phyloP scores from a whole-genome alignment of 2,329 filamentous ascomycete species.

The Sordariomycetes sp. region DNA sequence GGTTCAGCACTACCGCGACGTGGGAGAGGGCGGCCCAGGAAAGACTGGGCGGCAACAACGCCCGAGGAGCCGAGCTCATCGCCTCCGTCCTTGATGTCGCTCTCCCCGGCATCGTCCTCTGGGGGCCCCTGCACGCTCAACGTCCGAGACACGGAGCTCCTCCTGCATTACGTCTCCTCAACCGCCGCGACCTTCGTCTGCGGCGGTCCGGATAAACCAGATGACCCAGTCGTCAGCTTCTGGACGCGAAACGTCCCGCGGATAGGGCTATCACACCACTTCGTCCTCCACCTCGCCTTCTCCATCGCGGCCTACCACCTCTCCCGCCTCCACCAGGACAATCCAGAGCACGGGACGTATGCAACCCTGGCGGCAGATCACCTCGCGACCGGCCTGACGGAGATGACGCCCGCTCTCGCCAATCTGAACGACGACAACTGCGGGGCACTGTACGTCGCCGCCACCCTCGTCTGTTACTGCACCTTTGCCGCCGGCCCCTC shows the following conservation, averaged over 20 bases:
- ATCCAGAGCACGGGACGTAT: conserved; percentile 8
- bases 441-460: conserved; percentile 15
- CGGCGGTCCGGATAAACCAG: conserved; percentile 5
- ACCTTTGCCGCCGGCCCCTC: conserved; percentile 16
- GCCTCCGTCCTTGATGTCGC: neutral
- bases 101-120: neutral
- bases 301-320: conserved; percentile 15
- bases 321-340: conserved; percentile 5
- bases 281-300: conserved; percentile 15
- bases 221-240: conserved; percentile 11
- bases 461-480: conserved; percentile 15
- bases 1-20: conserved; percentile 7
- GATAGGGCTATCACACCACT: conserved; percentile 14
- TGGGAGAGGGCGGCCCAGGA: conserved; percentile 15
- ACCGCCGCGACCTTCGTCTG: conserved; percentile 12
- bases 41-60: conserved; percentile 12
- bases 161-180: conserved; percentile 14
- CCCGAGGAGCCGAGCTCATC: neutral
- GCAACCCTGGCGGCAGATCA: conserved; percentile 12
- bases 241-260: conserved; percentile 15
- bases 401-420: conserved; percentile 12
- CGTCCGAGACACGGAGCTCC: conserved; percentile 15
- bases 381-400: conserved; percentile 12
- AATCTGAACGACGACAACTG: conserved; percentile 14
- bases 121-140: conserved; percentile 10